phyloP scores from a whole-genome alignment of 805 yeast species.

The Suhomyces xylopsoci region DNA sequence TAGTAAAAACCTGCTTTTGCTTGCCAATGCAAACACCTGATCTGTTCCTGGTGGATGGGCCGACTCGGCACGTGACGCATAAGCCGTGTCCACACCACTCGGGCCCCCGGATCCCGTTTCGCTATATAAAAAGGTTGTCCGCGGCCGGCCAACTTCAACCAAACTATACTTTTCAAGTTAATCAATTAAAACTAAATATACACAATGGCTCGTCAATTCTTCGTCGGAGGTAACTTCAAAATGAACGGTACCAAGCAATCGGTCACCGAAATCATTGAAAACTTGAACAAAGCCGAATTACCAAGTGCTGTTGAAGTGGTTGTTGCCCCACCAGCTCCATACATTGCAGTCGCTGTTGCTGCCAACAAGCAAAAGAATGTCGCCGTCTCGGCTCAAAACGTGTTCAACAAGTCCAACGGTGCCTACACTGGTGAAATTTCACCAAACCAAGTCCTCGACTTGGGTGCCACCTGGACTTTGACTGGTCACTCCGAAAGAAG shows the following conservation, averaged over 20 bases:
- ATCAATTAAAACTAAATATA: conserved; percentile 2
- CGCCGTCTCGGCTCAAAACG: conserved; percentile 86
- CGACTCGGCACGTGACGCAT: not conserved
- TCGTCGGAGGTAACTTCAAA: conserved; percentile 99
- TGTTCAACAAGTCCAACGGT: conserved; percentile 84
- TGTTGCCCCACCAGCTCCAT: conserved; percentile 93
- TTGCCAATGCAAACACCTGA: not conserved
- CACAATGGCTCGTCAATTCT: conserved; percentile 79
- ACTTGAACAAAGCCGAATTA: conserved; percentile 74
- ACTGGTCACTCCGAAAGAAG: conserved; percentile 99
- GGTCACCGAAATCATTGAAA: conserved; percentile 76
- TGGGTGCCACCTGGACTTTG: conserved; percentile 91
- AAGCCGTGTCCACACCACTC: not conserved
- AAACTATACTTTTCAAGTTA: not conserved
- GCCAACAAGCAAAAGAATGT: conserved; percentile 70
- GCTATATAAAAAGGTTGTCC: conserved; percentile 1
- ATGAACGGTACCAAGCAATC: conserved; percentile 93
- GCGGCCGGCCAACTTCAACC: not conserved
- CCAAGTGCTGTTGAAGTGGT: conserved; percentile 87
- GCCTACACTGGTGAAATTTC: conserved; percentile 98
- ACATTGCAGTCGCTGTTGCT: conserved; percentile 72
- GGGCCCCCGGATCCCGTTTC: conserved; percentile 1
- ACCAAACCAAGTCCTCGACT: conserved; percentile 82
- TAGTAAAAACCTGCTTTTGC: not conserved
- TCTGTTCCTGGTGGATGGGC: not conserved